A percentile compares a stretch with the other conserved stretches of the same genome.
These are phyloP conservation scores for Quercus cerris DNA, from an alignment of 306 rosid species.

Conservation along the genomic window DNA sequence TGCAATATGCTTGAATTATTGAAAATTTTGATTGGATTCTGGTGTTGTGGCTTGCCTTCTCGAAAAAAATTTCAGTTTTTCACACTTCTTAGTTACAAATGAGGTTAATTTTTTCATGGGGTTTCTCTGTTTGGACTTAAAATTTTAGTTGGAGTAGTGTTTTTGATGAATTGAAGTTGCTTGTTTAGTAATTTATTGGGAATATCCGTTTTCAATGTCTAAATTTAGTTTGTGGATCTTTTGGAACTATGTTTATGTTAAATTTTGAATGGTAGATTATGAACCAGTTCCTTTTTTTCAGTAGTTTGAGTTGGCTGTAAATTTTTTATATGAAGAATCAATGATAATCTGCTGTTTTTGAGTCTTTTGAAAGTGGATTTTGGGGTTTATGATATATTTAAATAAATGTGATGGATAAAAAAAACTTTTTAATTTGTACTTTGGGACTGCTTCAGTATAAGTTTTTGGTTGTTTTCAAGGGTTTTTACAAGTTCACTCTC, in stretches of 20 bases:
- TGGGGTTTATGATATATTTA: not conserved
- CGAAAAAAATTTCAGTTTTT: not conserved
- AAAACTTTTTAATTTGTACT: not conserved
- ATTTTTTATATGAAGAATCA: not conserved
- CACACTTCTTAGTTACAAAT: not conserved
- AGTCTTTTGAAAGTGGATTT: not conserved
- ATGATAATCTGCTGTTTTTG: not conserved
- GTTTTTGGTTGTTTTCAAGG: not conserved
- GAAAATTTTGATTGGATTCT: not conserved
- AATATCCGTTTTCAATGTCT: not conserved
- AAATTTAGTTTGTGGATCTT: not conserved
- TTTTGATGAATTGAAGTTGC: not conserved
- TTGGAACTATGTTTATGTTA: not conserved
- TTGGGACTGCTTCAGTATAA: not conserved
- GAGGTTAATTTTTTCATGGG: not conserved
- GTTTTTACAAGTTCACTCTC: not conserved
- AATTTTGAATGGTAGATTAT: not conserved
- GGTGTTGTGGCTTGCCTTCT: not conserved
- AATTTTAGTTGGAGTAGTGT: not conserved
- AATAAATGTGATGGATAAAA: not conserved
- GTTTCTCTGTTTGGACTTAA: not conserved
- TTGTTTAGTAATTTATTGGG: not conserved
- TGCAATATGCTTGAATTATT: not conserved
- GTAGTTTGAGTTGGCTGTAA: not conserved
- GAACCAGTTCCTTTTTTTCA: not conserved